A percentile compares a stretch with the other conserved stretches of the same genome.
phyloP scores from a whole-genome alignment of 257 asterid species.

The Avicennia marina region DNA sequence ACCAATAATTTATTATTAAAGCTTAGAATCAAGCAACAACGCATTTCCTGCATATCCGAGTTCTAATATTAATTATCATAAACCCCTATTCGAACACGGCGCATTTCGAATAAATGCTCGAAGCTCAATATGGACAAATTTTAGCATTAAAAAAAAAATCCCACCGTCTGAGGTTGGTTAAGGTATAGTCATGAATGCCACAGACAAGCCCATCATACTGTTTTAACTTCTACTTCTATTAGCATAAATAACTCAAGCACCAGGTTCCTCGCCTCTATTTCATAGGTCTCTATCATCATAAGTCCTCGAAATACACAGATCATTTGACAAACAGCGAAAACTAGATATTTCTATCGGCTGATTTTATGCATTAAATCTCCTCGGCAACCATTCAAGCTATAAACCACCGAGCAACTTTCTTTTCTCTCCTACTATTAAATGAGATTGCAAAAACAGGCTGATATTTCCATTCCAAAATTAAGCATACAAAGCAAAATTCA shows the following conservation, averaged over 20 bases:
- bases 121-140: neutral
- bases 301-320: conserved; percentile 7
- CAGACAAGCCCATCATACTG: neutral
- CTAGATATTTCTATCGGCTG: neutral
- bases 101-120: neutral
- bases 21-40: conserved; percentile 1
- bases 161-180: neutral
- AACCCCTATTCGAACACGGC: conserved; percentile 20
- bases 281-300: conserved; percentile 2
- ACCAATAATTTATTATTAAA: neutral
- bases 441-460: conserved; percentile 9
- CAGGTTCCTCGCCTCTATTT: neutral
- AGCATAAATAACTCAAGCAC: neutral
- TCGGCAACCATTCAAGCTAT: conserved; percentile 12
- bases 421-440: neutral
- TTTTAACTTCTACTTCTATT: neutral
- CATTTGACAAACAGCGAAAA: conserved; percentile 4
- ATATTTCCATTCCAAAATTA: conserved; percentile 4
- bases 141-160: neutral
- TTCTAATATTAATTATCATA: conserved; percentile 9
- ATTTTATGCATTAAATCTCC: conserved; percentile 12
- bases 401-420: conserved; percentile 2
- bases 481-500: conserved; percentile 4
- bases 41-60: neutral
- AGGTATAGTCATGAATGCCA: neutral